A percentile compares a stretch with the other conserved stretches of the same genome.
Conservation (phyloP, 345 rosid genomes). For the Eucalyptus pumila region DNA sequence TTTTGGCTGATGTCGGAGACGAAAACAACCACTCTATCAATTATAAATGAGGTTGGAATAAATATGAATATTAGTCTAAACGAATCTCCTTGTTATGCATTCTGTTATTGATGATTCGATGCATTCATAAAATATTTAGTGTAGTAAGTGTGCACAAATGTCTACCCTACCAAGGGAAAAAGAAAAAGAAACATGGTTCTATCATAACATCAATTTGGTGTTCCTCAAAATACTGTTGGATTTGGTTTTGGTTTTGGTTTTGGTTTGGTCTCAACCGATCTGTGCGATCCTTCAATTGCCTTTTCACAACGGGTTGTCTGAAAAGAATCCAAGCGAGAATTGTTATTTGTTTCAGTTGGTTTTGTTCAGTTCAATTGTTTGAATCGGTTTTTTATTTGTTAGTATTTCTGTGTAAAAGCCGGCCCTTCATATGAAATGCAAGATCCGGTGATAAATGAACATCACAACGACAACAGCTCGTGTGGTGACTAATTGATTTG, state of each 20-base stretch:
- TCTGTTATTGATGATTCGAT: neutral
- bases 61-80: neutral
- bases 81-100: neutral
- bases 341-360: neutral
- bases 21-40: neutral
- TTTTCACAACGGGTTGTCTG: fast-evolving
- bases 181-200: neutral
- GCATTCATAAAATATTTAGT: neutral
- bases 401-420: neutral
- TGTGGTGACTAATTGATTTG: neutral
- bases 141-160: neutral
- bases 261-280: neutral
- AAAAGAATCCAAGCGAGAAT: neutral
- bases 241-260: neutral
- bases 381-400: neutral
- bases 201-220: neutral
- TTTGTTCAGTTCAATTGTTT: neutral
- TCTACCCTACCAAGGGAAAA: neutral
- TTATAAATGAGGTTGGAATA: neutral
- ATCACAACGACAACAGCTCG: neutral
- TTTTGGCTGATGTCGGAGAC: neutral
- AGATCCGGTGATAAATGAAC: neutral
- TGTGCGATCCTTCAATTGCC: neutral
- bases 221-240: neutral
- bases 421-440: neutral